Conservation (phyloP, 2,329 filamentous ascomycete genomes). For the Epichloe festucae region DNA sequence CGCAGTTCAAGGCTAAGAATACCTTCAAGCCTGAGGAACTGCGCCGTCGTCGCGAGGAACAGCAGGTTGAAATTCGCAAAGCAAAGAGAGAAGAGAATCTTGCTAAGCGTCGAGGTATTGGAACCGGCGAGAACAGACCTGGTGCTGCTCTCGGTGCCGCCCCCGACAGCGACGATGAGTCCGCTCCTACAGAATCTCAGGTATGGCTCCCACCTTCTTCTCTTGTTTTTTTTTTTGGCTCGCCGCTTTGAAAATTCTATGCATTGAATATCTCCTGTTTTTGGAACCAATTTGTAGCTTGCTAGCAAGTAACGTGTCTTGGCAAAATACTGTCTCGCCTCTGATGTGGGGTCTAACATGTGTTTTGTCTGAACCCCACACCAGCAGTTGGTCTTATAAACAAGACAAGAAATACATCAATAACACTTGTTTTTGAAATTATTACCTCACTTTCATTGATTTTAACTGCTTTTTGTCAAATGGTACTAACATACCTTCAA, state of each 20-base stretch:
- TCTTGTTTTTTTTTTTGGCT: not conserved
- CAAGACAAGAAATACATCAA: not conserved
- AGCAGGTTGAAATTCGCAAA: conserved; percentile 98
- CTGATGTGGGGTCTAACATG: conserved; percentile 20
- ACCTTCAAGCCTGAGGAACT: conserved; percentile 99
- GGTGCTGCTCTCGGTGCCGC: conserved; percentile 76
- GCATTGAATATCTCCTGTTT: conserved; percentile 2
- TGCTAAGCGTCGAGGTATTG: conserved; percentile 93
- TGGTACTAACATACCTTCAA: not conserved
- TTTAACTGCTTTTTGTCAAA: conserved; percentile 15
- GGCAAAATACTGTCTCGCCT: conserved; percentile 7
- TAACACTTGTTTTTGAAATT: too few species aligned
- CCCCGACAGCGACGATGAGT: conserved; percentile 95
- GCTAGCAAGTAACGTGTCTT: not conserved
- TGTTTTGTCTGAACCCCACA: conserved; percentile 19
- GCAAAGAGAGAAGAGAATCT: conserved; percentile 98
- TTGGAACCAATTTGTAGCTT: not conserved
- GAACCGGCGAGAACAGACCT: conserved; percentile 64
- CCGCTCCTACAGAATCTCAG: conserved; percentile 88
- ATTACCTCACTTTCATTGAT: not conserved
- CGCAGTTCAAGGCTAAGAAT: conserved; percentile 98
- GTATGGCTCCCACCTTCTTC: conserved; percentile 35
- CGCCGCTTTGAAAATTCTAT: not conserved
- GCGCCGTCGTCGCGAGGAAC: conserved; percentile 93
- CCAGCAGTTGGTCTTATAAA: conserved; percentile 7